Percentiles rank a stretch among this genome's conserved stretches.
These are phyloP conservation scores for Punica granatum DNA, from an alignment of 345 rosid species.

Conservation along the genomic window DNA sequence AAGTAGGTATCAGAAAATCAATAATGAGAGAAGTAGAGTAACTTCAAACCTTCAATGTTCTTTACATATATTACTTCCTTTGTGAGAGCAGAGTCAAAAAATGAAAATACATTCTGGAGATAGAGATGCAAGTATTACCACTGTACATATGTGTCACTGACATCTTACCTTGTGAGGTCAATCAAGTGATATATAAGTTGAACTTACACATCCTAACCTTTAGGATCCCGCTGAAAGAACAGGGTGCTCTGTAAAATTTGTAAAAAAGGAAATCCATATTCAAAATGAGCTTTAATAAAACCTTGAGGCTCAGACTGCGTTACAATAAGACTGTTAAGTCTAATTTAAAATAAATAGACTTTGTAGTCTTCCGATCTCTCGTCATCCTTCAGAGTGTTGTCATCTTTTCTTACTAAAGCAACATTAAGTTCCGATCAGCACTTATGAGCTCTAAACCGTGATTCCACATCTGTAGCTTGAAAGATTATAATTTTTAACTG, in stretches of 20 bases:
- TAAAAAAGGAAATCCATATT: too few relatives aligned
- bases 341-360: too few relatives aligned
- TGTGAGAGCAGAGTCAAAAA: background rate
- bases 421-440: background rate
- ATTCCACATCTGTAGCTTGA: too few relatives aligned
- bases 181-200: background rate
- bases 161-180: background rate
- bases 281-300: background rate
- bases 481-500: too few relatives aligned
- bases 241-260: too few relatives aligned
- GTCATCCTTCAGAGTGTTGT: background rate
- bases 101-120: background rate
- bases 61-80: background rate
- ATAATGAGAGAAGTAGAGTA: background rate
- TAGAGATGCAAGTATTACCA: background rate
- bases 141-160: background rate
- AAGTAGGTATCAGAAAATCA: background rate
- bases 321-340: background rate
- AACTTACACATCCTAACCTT: background rate
- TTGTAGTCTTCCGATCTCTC: too few relatives aligned
- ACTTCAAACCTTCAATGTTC: background rate
- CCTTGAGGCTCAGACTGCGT: background rate
- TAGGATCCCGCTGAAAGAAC: background rate
- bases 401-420: background rate
- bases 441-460: too few relatives aligned